These are phyloP conservation scores for Corrigiola litoralis DNA, from an alignment of 179 eudicot genomes.

Conservation along the genomic window DNA sequence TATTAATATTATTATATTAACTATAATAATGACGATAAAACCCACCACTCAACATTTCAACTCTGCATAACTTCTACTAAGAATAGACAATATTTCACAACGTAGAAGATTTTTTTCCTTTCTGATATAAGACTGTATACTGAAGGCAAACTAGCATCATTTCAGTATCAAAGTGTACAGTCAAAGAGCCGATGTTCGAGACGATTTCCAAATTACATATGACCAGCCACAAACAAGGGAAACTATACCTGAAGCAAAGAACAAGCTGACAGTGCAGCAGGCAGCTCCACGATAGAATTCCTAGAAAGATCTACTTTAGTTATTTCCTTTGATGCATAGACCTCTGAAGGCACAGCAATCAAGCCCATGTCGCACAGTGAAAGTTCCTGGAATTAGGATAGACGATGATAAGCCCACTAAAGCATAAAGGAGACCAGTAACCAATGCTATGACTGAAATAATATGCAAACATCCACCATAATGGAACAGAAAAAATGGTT, in stretches of 20 bases:
- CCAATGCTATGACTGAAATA: too few species aligned
- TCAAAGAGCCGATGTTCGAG: not conserved
- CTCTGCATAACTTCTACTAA: too few species aligned
- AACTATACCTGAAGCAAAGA: constrained; percentile 68
- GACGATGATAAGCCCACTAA: not conserved
- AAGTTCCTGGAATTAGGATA: constrained; percentile 58
- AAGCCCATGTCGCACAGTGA: constrained; percentile 65
- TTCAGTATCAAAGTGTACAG: not conserved
- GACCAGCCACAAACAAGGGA: not conserved
- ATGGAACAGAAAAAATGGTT: too few species aligned
- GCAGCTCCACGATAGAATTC: constrained; percentile 76
- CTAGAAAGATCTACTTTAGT: constrained; percentile 77
- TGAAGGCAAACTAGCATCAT: not conserved
- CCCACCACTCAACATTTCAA: too few species aligned
- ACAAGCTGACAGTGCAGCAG: constrained; percentile 61
- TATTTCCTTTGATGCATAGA: constrained; percentile 64
- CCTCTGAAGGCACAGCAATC: constrained; percentile 63
- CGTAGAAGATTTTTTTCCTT: too few species aligned
- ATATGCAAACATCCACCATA: too few species aligned
- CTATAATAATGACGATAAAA: too few species aligned
- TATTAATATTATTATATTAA: too few species aligned
- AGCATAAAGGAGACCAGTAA: not conserved
- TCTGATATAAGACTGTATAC: too few species aligned
- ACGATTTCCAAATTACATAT: not conserved
- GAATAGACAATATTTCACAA: too few species aligned